phyloP scores from a whole-genome alignment of 805 yeast genomes.

The Yamadazyma tumulicola region DNA sequence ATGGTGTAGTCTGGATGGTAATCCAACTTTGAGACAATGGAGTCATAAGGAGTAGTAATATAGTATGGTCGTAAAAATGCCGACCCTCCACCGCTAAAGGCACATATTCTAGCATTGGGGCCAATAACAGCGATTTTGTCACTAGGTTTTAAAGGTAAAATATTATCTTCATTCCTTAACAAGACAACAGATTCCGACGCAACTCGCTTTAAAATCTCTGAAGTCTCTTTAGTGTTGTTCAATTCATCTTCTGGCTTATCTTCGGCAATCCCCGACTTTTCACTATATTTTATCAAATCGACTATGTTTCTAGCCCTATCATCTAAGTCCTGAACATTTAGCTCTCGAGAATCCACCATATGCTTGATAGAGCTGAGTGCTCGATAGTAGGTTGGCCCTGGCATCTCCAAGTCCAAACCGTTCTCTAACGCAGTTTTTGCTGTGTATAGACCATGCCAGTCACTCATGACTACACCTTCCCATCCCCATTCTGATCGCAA shows the following conservation, averaged over 20 bases:
- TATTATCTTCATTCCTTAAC: slow-evolving; percentile 22
- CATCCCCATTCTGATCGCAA: slow-evolving; percentile 29
- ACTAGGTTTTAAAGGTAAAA: slow-evolving; percentile 29
- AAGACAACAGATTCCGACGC: slow-evolving; percentile 27
- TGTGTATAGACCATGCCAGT: slow-evolving; percentile 32
- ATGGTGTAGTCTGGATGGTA: slow-evolving; percentile 22
- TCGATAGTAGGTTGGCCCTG: slow-evolving; percentile 28
- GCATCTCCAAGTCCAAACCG: slow-evolving; percentile 35
- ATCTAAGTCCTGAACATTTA: slow-evolving; percentile 22
- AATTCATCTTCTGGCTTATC: slow-evolving; percentile 18
- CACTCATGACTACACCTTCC: slow-evolving; percentile 32
- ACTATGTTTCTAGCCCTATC: slow-evolving; percentile 26
- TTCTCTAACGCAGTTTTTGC: slow-evolving; percentile 22
- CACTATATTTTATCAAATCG: slow-evolving; percentile 23
- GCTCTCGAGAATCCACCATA: slow-evolving; percentile 23
- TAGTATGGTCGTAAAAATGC: slow-evolving; percentile 26
- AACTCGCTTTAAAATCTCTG: slow-evolving; percentile 17
- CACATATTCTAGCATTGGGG: slow-evolving; percentile 27
- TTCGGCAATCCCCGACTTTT: slow-evolving; percentile 19
- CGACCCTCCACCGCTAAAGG: slow-evolving; percentile 34
- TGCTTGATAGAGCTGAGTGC: slow-evolving; percentile 15
- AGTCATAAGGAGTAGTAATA: slow-evolving; percentile 24
- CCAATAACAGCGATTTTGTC: slow-evolving; percentile 31
- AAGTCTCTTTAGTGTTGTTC: slow-evolving; percentile 24
- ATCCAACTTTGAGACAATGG: slow-evolving; percentile 14